A percentile compares a stretch with the other conserved stretches of the same genome.
Evolutionary conservation across 1,139 yeast genomes (phyloP).

Genomic region (Candida smagusa): DNA sequence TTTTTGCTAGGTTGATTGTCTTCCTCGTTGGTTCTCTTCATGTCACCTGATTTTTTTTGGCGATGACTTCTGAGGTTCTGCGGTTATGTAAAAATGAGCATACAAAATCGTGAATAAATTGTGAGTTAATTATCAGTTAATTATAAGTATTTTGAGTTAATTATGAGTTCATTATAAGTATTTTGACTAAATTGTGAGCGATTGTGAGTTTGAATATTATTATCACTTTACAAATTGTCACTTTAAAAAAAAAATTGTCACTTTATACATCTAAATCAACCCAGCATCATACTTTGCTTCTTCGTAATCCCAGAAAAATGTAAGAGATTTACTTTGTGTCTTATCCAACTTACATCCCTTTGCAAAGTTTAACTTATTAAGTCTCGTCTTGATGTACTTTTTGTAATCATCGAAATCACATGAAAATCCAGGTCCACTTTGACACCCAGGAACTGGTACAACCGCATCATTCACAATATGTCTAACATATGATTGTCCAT

Average conservation of each 20-base stretch:
- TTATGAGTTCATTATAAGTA: no score
- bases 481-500: slow-evolving; percentile 41
- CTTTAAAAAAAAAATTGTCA: no score
- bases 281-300: slow-evolving; percentile 7
- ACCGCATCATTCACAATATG: slow-evolving; percentile 56
- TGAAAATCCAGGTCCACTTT: slow-evolving; percentile 55
- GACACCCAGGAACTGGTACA: slow-evolving; percentile 49
- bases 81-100: background rate
- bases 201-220: no score
- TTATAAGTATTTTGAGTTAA: no score
- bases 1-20: slow-evolving; percentile 3
- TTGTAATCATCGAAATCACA: slow-evolving; percentile 45
- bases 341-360: slow-evolving; percentile 26
- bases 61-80: background rate
- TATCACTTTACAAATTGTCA: no score
- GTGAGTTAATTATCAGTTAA: background rate
- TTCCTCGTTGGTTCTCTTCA: slow-evolving; percentile 8
- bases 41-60: background rate
- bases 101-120: background rate
- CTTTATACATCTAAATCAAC: no score
- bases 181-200: no score
- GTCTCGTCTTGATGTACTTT: slow-evolving; percentile 28
- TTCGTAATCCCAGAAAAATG: slow-evolving; percentile 14
- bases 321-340: slow-evolving; percentile 10
- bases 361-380: slow-evolving; percentile 24